Conservation (phyloP, 1,284 basidiomycete species). For the Vanrija sp. region DNA sequence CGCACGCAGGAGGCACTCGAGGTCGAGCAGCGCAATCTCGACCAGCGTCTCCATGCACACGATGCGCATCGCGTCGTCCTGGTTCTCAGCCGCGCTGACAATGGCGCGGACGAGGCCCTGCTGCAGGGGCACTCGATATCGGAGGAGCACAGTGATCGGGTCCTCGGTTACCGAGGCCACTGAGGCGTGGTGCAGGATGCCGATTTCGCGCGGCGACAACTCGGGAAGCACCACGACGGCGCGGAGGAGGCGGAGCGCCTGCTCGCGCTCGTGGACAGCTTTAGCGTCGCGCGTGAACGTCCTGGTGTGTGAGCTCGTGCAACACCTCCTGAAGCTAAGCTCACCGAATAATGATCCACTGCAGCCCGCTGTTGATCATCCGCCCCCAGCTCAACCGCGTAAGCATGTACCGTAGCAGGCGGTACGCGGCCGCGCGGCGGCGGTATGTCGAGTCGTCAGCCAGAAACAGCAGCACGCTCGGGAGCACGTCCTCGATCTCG, state of each 20-base stretch:
- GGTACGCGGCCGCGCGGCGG: slow-evolving; percentile 77
- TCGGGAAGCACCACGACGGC: slow-evolving; percentile 58
- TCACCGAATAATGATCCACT: slow-evolving; percentile 85
- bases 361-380: slow-evolving; percentile 55
- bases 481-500: slow-evolving; percentile 64
- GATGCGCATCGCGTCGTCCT: slow-evolving; percentile 80
- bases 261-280: slow-evolving; percentile 77
- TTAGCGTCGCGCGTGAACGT: slow-evolving; percentile 81
- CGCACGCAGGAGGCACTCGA: slow-evolving; percentile 72
- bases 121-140: slow-evolving; percentile 29
- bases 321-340: too few species aligned
- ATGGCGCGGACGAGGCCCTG: slow-evolving; percentile 80
- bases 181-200: background rate
- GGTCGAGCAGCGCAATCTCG: slow-evolving; percentile 83
- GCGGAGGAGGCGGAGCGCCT: slow-evolving; percentile 90
- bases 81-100: slow-evolving; percentile 87
- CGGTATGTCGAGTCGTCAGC: slow-evolving; percentile 69
- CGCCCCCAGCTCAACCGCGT: slow-evolving; percentile 55
- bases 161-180: background rate
- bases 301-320: slow-evolving; percentile 49
- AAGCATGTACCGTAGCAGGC: slow-evolving; percentile 76
- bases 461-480: slow-evolving; percentile 71
- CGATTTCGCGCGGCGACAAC: too few species aligned
- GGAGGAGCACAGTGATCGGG: slow-evolving; percentile 15
- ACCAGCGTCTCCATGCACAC: slow-evolving; percentile 85